A percentile compares a stretch with the other conserved stretches of the same genome.
Evolutionary conservation across 1,284 basidiomycete genomes (phyloP).

Genomic region (Somion occarium): DNA sequence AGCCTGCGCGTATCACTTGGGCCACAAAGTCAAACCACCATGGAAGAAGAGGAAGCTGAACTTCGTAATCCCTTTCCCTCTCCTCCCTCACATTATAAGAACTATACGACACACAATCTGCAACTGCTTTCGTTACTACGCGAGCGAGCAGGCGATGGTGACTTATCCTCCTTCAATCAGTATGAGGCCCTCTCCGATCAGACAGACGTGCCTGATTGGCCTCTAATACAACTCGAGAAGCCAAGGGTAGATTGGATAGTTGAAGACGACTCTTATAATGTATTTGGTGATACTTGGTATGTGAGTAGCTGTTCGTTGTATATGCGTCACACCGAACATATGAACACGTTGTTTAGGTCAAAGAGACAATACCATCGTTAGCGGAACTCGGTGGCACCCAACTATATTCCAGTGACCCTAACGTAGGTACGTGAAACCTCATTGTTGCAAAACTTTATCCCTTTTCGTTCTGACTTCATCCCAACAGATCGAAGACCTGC

Average conservation of each 20-base stretch:
- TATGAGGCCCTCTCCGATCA: constrained; percentile 61
- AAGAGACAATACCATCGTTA: constrained; percentile 69
- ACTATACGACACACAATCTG: constrained; percentile 67
- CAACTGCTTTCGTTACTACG: constrained; percentile 55
- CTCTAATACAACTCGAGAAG: constrained; percentile 66
- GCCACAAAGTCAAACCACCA: no score
- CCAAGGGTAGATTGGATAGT: constrained; percentile 79
- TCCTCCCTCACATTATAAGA: constrained; percentile 72
- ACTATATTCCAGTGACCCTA: constrained; percentile 66
- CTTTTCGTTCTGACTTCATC: background rate
- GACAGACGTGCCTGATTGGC: constrained; percentile 66
- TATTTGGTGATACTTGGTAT: constrained; percentile 80
- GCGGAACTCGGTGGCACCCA: constrained; percentile 68
- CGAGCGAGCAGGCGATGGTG: constrained; percentile 37
- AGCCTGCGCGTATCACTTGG: no score
- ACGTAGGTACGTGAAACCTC: constrained; percentile 41
- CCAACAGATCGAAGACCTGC: constrained; percentile 78
- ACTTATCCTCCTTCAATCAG: constrained; percentile 45
- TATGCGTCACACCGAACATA: background rate
- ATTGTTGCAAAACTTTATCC: background rate
- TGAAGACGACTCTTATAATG: constrained; percentile 63
- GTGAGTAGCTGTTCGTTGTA: constrained; percentile 34
- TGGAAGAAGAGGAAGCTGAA: constrained; percentile 70
- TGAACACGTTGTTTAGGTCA: constrained; percentile 42
- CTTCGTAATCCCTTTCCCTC: constrained; percentile 79